Evolutionary conservation across 225 moss, liverwort and hornwort genomes (phyloP).

Genomic region (Takakia lepidozioides): DNA sequence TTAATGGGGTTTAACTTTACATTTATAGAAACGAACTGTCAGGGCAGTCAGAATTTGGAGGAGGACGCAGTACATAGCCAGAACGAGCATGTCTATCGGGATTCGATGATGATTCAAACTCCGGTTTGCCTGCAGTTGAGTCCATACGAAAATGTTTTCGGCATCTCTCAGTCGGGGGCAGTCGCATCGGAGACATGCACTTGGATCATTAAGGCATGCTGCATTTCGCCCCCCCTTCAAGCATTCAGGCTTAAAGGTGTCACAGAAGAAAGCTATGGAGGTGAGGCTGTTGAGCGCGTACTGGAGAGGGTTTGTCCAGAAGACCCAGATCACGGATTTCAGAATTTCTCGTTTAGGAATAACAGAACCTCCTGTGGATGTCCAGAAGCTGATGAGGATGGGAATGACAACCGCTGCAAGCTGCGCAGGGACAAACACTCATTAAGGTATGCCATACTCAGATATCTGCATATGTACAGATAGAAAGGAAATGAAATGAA

Average conservation of each 20-base stretch:
- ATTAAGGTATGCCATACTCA: too few species aligned
- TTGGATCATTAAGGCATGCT: conserved; percentile 36
- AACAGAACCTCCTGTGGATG: conserved; percentile 68
- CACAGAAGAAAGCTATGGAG: conserved; percentile 70
- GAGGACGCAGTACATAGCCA: conserved; percentile 36
- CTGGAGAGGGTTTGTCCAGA: conserved; percentile 89
- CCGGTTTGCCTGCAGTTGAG: conserved; percentile 44
- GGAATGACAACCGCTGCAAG: conserved; percentile 63
- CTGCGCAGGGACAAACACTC: conserved; percentile 29
- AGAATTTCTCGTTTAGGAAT: conserved; percentile 61
- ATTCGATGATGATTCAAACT: conserved; percentile 36
- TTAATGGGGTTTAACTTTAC: too few species aligned
- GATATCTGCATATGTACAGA: conserved; percentile 1
- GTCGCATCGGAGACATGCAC: conserved; percentile 50
- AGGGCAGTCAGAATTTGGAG: conserved; percentile 44
- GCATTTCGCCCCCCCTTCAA: conserved; percentile 50
- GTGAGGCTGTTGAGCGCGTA: conserved; percentile 59
- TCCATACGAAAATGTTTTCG: conserved; percentile 48
- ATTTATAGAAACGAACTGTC: too few species aligned
- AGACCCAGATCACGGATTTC: conserved; percentile 62
- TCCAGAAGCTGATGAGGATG: conserved; percentile 75
- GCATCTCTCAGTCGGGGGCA: conserved; percentile 61
- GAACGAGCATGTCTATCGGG: conserved; percentile 41
- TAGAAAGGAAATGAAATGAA: neutral
- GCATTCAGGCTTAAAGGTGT: conserved; percentile 49